Base-by-base conservation (phyloP, 805 yeast genomes). In the Schwanniomyces occidentalis region DNA sequence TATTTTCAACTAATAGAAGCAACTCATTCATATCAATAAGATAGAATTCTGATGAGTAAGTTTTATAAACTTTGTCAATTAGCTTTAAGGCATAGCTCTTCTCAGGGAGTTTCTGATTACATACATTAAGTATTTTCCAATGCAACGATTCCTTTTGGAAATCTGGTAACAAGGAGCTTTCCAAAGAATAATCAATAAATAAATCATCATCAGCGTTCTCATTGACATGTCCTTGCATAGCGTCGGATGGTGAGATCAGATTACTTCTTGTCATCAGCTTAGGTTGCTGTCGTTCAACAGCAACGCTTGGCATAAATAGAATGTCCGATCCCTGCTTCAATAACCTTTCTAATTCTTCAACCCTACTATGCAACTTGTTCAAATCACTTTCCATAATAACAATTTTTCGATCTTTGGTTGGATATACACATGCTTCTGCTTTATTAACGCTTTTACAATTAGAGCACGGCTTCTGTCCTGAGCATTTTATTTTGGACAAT, bases 301-400 rank as follows among this genome's bases (percentile, higher is more conserved):
- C 7, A 2, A 18, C 10, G 18, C 16, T 13, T 17, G 5, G 7
- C 9, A 18, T 18, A 12, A 22, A 5, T 8, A 20, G 22, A 6
- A 24, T 4, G 15, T 24, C 21, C 9, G 19, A n/a, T 27, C 9
- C 27, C 18, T 18, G 24, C n/a, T 15, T 27, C 25, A 10, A 34
- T 14, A 14, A 27, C 16, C 17, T 37, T 37, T 65, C 70, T 31
- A 61, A 48, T 30, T 54, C 49, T 26, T 51, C 51, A 10, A 64
- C 56, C 24, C 57, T 47, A 26, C 53, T 62, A 36, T 63, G 64
- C 10, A 66, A 45, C 19, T 52, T 48, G 35, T 63, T 55, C 42
- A 66, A 48, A 20, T 66, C 71, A 34, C 63, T 56, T 44, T 66
- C 71, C 71, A 66, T 65, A 23, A 66, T 63, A 24, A 66, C 64